Percentiles rank a stretch among this genome's conserved stretches.
Conservation (phyloP, 441 rosid genomes). For the Jatropha multifida region DNA sequence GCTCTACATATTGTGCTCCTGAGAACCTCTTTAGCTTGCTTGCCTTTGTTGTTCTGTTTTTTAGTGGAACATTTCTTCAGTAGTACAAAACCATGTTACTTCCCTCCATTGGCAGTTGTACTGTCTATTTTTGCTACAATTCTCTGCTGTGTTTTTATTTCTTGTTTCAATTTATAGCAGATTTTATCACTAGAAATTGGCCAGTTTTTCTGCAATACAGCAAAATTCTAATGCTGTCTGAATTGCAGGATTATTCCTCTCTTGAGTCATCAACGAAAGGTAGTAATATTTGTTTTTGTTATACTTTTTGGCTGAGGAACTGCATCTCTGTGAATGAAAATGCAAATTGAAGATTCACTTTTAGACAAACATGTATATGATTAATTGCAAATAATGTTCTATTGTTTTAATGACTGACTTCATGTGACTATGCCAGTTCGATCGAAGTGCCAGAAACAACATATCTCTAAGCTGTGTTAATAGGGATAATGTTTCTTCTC, state of each 20-base stretch:
- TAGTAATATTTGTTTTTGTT: not conserved
- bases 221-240: constrained; percentile 15
- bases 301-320: not conserved
- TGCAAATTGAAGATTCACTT: not conserved
- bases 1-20: constrained; percentile 50
- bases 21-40: constrained; percentile 58
- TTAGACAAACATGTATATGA: not conserved
- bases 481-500: not conserved
- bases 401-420: not conserved
- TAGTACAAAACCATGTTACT: constrained; percentile 46
- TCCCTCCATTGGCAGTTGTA: constrained; percentile 49
- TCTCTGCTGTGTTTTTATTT: constrained; percentile 16
- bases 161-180: constrained; percentile 16
- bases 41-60: constrained; percentile 46
- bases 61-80: constrained; percentile 34
- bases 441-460: not conserved
- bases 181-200: constrained; percentile 17
- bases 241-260: constrained; percentile 21
- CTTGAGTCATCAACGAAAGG: constrained; percentile 8
- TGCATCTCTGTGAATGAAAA: not conserved
- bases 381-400: not conserved
- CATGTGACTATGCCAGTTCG: not conserved
- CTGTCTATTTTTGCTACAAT: constrained; percentile 21
- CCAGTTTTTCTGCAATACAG: constrained; percentile 17
- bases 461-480: not conserved